Percentiles rank a stretch among this genome's conserved stretches.
phyloP scores from a whole-genome alignment of 257 asterid genomes.

The Solanum lycopersicoides region DNA sequence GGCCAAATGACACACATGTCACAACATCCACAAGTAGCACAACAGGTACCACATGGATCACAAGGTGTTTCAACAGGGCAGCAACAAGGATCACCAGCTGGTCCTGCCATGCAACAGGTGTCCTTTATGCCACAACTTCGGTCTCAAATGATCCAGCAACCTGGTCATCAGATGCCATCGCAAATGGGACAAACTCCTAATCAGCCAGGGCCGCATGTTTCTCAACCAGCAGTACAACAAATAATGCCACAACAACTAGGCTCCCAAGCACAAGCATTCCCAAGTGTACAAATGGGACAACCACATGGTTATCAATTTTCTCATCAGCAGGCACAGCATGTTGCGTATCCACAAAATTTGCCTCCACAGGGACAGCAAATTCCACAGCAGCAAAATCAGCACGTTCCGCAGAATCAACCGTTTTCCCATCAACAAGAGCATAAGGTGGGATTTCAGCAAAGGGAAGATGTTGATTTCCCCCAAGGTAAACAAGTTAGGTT shows the following conservation, averaged over 20 bases:
- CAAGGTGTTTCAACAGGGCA: constrained; percentile 26
- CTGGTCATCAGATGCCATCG: constrained; percentile 39
- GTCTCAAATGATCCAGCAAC: constrained; percentile 47
- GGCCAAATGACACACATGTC: constrained; percentile 12
- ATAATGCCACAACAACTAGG: constrained; percentile 25
- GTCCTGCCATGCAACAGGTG: constrained; percentile 31
- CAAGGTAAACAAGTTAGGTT: constrained; percentile 57
- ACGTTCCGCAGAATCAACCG: constrained; percentile 45
- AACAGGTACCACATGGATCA: constrained; percentile 24
- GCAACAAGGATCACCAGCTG: constrained; percentile 45
- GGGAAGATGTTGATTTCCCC: constrained; percentile 42
- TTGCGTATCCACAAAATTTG: constrained; percentile 46
- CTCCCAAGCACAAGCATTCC: constrained; percentile 43
- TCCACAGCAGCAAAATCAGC: constrained; percentile 49
- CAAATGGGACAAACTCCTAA: constrained; percentile 29
- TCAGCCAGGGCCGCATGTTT: constrained; percentile 42
- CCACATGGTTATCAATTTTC: constrained; percentile 50
- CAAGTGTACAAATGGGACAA: constrained; percentile 40
- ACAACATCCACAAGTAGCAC: constrained; percentile 7
- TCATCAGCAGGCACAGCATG: constrained; percentile 45
- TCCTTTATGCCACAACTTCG: constrained; percentile 35
- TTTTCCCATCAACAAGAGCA: constrained; percentile 55
- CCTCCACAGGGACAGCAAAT: constrained; percentile 47
- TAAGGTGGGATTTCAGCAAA: constrained; percentile 36
- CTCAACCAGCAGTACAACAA: constrained; percentile 37